Conservation (phyloP, 805 yeast species). For the Metschnikowia koreensis region DNA sequence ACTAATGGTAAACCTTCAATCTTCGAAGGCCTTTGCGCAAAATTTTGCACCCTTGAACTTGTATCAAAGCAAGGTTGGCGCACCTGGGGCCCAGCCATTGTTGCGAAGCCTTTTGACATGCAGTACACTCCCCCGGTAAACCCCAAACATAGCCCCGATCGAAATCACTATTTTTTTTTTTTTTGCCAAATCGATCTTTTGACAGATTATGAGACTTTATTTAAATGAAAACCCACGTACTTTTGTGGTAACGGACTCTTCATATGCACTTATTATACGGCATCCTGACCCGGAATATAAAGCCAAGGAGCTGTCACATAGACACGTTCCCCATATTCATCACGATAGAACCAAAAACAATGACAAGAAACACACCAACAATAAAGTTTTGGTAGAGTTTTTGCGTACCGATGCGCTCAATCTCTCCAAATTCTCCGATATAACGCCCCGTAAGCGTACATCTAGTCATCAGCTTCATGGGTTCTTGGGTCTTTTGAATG, state of each 20-base stretch:
- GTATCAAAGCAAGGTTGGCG: background rate
- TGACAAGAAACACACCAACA: conserved; percentile 21
- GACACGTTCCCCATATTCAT: conserved; percentile 21
- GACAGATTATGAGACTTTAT: conserved; percentile 52
- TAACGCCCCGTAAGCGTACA: conserved; percentile 30
- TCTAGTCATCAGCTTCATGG: conserved; percentile 44
- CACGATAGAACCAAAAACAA: conserved; percentile 21
- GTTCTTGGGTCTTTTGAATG: conserved; percentile 56
- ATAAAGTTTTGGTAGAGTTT: conserved; percentile 51
- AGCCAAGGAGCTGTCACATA: conserved; percentile 18
- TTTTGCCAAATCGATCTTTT: background rate
- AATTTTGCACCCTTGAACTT: background rate
- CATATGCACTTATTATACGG: conserved; percentile 58
- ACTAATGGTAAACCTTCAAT: too few relatives aligned
- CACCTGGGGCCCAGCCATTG: background rate
- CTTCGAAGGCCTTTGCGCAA: background rate
- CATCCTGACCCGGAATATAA: conserved; percentile 39
- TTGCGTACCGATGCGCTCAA: conserved; percentile 42
- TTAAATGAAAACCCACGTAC: conserved; percentile 67
- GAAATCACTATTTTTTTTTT: background rate
- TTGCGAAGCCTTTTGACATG: background rate
- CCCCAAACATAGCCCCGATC: background rate
- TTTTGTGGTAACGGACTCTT: conserved; percentile 59
- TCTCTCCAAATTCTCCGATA: conserved; percentile 42
- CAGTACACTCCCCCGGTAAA: background rate